Base-by-base conservation (phyloP, 768 basidiomycete genomes). In the Polyporus arcularius region DNA sequence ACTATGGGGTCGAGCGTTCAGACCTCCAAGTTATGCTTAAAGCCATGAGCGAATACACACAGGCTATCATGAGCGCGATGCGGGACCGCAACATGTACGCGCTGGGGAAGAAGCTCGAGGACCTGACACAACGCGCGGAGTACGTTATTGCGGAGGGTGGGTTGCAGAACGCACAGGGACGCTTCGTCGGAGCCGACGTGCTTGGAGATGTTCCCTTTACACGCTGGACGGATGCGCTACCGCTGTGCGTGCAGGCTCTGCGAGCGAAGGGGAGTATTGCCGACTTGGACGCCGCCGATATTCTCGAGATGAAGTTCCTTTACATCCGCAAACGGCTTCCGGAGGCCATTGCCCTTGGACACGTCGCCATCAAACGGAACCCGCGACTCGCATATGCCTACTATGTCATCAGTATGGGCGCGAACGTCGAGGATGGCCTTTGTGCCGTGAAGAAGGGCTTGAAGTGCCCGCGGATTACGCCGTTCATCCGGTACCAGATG, bases 371-470 rank as follows among this genome's bases (percentile, higher is more conserved):
- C 42, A 69, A 80, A 61, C 81, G 85, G 30, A 86, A 79, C 63
- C 86, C 87, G 2, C 74, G 81, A 18, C 76, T 82, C 21, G 83
- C 83, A 2, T 89, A 88, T 69, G 87, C 82, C 68, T 85, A 87
- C 60, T 87, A 89, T 60, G 82, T 81, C 16, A 76, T 86, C 59
- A 80, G 82, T 0, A 74, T 88, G 28, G 76, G 78, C 0, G 71
- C 77, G 0, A 77, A 86, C 62, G 66, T 73, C 38, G 74, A 77
- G 4, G 75, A 78, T 16, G 86, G 84, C 1, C 74, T 89, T 21
- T 79, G 83, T 6, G 84, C 80, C 0, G 81, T 85, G 61, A 88
- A 88, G 76, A 84, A 88, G 67, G 87, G 87, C 2, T 62, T 88
- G 65, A 86, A 84, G 67, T 82, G 83, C 73, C 78, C 78, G 60